phyloP scores from a whole-genome alignment of 1,139 yeast genomes.

The Kodamaea alishanica region DNA sequence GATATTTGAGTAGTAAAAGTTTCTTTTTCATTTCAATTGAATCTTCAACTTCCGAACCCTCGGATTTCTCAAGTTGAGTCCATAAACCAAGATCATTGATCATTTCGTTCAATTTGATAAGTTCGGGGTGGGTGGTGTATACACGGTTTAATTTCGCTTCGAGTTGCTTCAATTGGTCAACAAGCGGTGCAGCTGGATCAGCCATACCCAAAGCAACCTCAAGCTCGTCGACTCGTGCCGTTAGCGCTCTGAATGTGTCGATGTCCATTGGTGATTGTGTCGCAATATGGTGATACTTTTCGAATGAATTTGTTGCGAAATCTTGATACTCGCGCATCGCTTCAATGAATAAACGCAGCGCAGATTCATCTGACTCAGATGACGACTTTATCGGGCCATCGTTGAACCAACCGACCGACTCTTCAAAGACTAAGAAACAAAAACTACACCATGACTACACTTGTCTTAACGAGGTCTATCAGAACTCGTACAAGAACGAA shows the following conservation, averaged over 20 bases:
- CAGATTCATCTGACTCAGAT: slow-evolving; percentile 1
- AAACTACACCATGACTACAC: slow-evolving; percentile 6
- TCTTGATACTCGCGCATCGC: slow-evolving; percentile 1
- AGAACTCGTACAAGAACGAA: slow-evolving; percentile 11
- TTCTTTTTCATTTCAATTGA: slow-evolving; percentile 17
- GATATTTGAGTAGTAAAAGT: slow-evolving; percentile 20
- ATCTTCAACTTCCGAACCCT: slow-evolving; percentile 1
- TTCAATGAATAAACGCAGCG: neutral
- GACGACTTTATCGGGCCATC: slow-evolving; percentile 10
- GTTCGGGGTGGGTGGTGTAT: slow-evolving; percentile 21
- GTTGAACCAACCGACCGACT: neutral
- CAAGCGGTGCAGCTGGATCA: slow-evolving; percentile 6
- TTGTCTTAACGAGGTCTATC: slow-evolving; percentile 7
- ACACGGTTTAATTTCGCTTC: slow-evolving; percentile 16
- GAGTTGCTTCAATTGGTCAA: slow-evolving; percentile 14
- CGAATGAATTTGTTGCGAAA: slow-evolving; percentile 7
- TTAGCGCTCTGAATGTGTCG: slow-evolving; percentile 6
- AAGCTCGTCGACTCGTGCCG: slow-evolving; percentile 6
- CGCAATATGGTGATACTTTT: neutral
- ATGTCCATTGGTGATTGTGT: slow-evolving; percentile 5
- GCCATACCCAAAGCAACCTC: slow-evolving; percentile 8
- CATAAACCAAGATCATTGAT: slow-evolving; percentile 18
- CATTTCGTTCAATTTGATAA: slow-evolving; percentile 20
- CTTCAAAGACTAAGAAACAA: neutral
- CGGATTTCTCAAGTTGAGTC: slow-evolving; percentile 9